phyloP scores from a whole-genome alignment of 306 rosid species.

The Cicer bijugum region DNA sequence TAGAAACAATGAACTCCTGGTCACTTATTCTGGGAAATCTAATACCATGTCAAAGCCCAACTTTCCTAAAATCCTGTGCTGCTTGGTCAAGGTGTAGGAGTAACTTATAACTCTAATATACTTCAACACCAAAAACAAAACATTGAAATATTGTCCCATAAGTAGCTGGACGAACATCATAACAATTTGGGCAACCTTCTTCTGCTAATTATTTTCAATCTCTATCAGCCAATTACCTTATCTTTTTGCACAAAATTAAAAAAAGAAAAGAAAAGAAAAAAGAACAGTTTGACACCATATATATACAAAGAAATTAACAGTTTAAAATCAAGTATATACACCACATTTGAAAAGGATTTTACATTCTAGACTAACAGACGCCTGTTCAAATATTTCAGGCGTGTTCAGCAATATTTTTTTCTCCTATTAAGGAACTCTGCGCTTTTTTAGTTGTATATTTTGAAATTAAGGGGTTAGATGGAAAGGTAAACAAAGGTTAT shows the following conservation, averaged over 20 bases:
- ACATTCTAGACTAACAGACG: slow-evolving; percentile 3
- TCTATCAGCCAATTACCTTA: not conserved
- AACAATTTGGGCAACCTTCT: slow-evolving; percentile 13
- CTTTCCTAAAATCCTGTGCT: not conserved
- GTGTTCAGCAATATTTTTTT: not conserved
- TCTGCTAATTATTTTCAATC: slow-evolving; percentile 1
- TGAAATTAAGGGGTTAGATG: slow-evolving; percentile 25
- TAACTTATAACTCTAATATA: not conserved
- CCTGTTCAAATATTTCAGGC: not conserved
- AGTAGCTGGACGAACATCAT: not conserved
- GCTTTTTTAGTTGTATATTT: slow-evolving; percentile 2
- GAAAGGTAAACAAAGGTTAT: not conserved
- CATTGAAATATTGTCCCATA: slow-evolving; percentile 4
- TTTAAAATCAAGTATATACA: not conserved
- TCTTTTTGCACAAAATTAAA: not conserved
- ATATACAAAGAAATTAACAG: not conserved
- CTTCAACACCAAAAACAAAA: not conserved
- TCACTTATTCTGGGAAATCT: not conserved
- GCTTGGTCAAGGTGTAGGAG: not conserved
- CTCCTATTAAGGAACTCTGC: not conserved
- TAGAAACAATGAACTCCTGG: not conserved
- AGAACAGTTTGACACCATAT: not conserved
- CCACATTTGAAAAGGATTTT: not conserved
- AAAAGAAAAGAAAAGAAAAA: not conserved
- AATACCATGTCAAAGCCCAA: not conserved